Base-by-base conservation (phyloP, 257 asterid genomes). In the Craterostigma plantagineum region DNA sequence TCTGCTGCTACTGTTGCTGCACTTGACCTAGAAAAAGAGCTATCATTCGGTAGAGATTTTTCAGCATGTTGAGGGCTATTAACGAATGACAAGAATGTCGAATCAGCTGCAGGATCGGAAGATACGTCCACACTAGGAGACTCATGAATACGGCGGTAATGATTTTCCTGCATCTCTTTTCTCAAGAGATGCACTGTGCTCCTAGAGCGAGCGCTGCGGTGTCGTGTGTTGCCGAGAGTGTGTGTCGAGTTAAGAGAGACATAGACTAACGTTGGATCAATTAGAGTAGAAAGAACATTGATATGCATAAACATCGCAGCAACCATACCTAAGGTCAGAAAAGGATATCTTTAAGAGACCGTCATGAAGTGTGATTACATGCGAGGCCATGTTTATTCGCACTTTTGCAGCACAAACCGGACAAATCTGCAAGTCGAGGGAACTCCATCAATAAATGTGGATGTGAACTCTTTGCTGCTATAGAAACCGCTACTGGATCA, bases 301-400 rank as follows among this genome's bases (percentile, higher is more conserved):
- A 23, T 2, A 36, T 36, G 8, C 12, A 36, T 9, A 36, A 2
- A 9, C 8, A 36, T 3, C 14, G 12, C 3, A 36, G 52, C 36
- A 15, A 50, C 34, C 43, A 30, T 14, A 41, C 36, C 41, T 40
- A 15, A 47, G 18, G 40, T 36, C 37, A 14, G n/a, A 16, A 34
- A 86, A 85, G 97, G 97, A 86, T 86, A 86, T 86, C 46, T 74
- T 86, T 69, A 86, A 70, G 38, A 76, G 49, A 57, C 65, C 69
- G 69, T 73, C 82, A 9, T 86, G 94, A 45, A 71, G 87, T n/a
- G 74, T 62, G 54, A 86, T 71, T 44, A 86, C 77, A 43, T 86
- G 97, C 1, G 82, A 79, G 61, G 86, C 92, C 91, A 86, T 86
- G 69, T 69, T 76, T 35, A 59, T 63, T 16, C 77, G 77, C 70